Conservation (phyloP, 2,329 filamentous ascomycete species). For the Fusarium falciforme region DNA sequence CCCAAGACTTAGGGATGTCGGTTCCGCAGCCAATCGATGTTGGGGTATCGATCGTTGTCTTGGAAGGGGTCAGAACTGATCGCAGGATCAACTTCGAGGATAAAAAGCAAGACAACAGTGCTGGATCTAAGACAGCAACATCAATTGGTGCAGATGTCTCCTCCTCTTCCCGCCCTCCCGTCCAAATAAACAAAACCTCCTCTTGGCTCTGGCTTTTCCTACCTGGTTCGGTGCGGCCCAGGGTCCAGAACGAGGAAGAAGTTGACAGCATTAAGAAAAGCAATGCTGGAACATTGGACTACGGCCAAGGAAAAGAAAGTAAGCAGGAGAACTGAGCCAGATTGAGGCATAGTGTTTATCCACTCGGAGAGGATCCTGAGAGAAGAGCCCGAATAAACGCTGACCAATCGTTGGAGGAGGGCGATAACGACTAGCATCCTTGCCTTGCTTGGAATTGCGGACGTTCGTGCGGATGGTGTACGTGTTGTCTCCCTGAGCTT, state of each 20-base stretch:
- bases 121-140: slow-evolving; percentile 31
- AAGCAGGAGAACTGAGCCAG: slow-evolving; percentile 31
- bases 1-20: slow-evolving; percentile 14
- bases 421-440: slow-evolving; percentile 30
- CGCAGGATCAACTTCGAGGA: slow-evolving; percentile 6
- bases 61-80: slow-evolving; percentile 27
- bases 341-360: slow-evolving; percentile 33
- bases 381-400: slow-evolving; percentile 20
- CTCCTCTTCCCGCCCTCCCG: slow-evolving; percentile 10
- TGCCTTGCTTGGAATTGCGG: slow-evolving; percentile 24
- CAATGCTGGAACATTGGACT: slow-evolving; percentile 22
- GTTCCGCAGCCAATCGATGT: slow-evolving; percentile 25
- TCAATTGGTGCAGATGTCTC: slow-evolving; percentile 20
- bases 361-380: slow-evolving; percentile 36
- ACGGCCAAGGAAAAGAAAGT: slow-evolving; percentile 27
- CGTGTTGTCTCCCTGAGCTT: slow-evolving; percentile 9
- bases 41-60: slow-evolving; percentile 27
- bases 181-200: slow-evolving; percentile 5
- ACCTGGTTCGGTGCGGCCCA: slow-evolving; percentile 4
- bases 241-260: slow-evolving; percentile 9
- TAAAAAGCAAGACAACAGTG: slow-evolving; percentile 26
- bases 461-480: slow-evolving; percentile 11
- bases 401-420: slow-evolving; percentile 39
- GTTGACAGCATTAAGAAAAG: slow-evolving; percentile 27
- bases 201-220: slow-evolving; percentile 8